These are phyloP conservation scores for Marasmius fiardii DNA, from an alignment of 1,284 basidiomycete species.

Conservation along the genomic window DNA sequence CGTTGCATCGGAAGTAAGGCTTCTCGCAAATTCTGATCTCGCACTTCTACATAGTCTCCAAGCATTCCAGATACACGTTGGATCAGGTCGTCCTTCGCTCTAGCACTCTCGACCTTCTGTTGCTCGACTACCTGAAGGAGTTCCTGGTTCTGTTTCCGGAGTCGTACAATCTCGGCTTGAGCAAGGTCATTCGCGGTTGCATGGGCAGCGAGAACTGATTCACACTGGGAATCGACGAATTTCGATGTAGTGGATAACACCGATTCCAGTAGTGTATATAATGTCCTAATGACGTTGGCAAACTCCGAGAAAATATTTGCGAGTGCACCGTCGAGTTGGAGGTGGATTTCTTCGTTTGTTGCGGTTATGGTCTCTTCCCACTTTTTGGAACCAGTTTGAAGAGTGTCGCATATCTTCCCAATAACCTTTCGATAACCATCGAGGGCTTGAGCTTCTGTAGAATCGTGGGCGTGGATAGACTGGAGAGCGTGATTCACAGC, in stretches of 20 bases:
- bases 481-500: constrained; percentile 55
- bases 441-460: constrained; percentile 51
- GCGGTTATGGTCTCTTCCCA: constrained; percentile 54
- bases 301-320: constrained; percentile 46
- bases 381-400: constrained; percentile 47
- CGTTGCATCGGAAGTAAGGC: constrained; percentile 53
- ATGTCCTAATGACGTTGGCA: constrained; percentile 49
- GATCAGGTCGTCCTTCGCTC: constrained; percentile 69
- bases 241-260: constrained; percentile 57
- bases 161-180: constrained; percentile 57
- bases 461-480: constrained; percentile 55
- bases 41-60: constrained; percentile 64
- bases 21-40: constrained; percentile 66
- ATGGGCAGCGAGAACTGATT: constrained; percentile 48
- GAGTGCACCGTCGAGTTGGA: constrained; percentile 40
- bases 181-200: constrained; percentile 48
- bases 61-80: constrained; percentile 71
- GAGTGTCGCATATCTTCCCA: constrained; percentile 47
- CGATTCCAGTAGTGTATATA: constrained; percentile 55
- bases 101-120: constrained; percentile 64
- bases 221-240: constrained; percentile 55
- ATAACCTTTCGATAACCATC: constrained; percentile 43
- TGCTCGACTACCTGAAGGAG: constrained; percentile 61
- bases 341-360: constrained; percentile 45
- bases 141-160: constrained; percentile 72